Conservation (phyloP, 1,139 yeast genomes). For the Chernovozyma sophiae-reginae region DNA sequence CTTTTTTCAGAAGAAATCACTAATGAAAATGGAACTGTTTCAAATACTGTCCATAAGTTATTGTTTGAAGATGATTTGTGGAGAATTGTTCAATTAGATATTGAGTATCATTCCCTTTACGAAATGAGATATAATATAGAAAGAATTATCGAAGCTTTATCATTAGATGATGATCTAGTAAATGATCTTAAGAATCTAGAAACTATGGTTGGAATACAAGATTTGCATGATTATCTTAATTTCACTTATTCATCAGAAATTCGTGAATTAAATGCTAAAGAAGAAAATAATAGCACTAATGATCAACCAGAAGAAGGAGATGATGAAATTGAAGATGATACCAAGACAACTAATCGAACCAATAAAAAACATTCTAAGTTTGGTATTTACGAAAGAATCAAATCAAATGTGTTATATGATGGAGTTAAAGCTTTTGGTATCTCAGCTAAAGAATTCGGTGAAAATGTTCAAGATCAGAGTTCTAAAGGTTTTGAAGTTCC, state of each 20-base stretch:
- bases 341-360: constrained; percentile 12
- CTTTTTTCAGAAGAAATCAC: constrained; percentile 54
- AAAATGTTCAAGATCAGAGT: constrained; percentile 66
- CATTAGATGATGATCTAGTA: constrained; percentile 53
- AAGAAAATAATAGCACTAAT: constrained; percentile 8
- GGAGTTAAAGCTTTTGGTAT: constrained; percentile 76
- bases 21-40: constrained; percentile 40
- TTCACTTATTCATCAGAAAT: constrained; percentile 77
- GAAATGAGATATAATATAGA: constrained; percentile 69
- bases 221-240: constrained; percentile 76
- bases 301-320: constrained; percentile 13
- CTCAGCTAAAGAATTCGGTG: constrained; percentile 75
- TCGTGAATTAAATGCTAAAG: constrained; percentile 33
- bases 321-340: constrained; percentile 11
- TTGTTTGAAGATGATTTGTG: constrained; percentile 84
- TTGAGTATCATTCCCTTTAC: constrained; percentile 82
- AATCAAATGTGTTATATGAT: constrained; percentile 60
- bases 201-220: constrained; percentile 79
- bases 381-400: constrained; percentile 72
- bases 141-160: constrained; percentile 53
- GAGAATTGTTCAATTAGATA: constrained; percentile 82
- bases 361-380: constrained; percentile 66
- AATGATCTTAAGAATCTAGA: constrained; percentile 57
- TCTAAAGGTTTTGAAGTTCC: constrained; percentile 41
- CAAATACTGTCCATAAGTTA: constrained; percentile 47